Evolutionary conservation across 1,139 yeast genomes (phyloP), one percentile per base, ranked within the genome.

Genomic region (Diutina neorugosa): DNA sequence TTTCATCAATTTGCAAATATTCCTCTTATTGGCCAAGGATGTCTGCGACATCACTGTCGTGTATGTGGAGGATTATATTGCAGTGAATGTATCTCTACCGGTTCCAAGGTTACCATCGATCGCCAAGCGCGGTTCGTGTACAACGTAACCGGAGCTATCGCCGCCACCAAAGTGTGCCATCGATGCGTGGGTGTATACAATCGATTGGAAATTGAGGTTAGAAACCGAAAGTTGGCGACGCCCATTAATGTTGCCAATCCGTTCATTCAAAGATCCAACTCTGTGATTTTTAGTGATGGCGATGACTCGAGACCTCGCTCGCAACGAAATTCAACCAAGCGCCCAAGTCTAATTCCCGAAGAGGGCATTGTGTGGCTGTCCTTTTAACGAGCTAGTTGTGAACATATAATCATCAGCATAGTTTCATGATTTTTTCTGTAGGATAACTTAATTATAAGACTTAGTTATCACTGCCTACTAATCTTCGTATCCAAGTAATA

Each of bases 21-120:
- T 14, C 50, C 50, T 11, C 18, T 46, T 1, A 9, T 46, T 3
- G 34, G 34, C 8, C 18, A n/a, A 34, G 50, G 40, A 11, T 27
- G 27, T 27, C 50, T 46, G 50, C 25, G 50, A 27, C 50, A 46
- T 18, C 50, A 46, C 19, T 46, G 50, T 18, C 50, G 50, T 16
- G 37, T 46, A 5, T 46, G 50, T 4, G 50, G 50, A 4, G 50
- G 50, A 14, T 14, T 46, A 12, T 46, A 27, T 18, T 46, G 50
- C 19, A 11, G 37, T 16, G 20, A 16, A 12, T 46, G 50, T 18
- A 46, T 46, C 40, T 6, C 18, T 9, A 14, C 21, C 6, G 19
- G 8, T 9, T 12, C 23, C 23, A 9, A 18, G 23, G 50, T 46
- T 16, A 18, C 19, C 11, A 18, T 46, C 4, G 50, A 46, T 27